Base-by-base conservation (phyloP, 768 basidiomycete genomes). In the Mycena rebaudengoi region DNA sequence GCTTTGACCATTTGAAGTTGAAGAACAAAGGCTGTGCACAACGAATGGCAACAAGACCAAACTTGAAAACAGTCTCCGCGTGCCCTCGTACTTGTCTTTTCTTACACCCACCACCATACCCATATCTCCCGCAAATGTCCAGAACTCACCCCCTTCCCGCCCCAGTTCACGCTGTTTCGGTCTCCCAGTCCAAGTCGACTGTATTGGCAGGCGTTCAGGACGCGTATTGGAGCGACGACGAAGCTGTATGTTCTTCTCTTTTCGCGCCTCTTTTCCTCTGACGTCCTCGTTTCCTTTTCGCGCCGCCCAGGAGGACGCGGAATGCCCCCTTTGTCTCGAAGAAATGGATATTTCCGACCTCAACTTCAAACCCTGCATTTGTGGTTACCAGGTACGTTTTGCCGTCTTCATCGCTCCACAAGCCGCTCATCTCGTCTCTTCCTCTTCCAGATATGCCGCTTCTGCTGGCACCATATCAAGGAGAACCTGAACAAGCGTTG, bases 321-420 rank as follows among this genome's bases (percentile, higher is more conserved):
- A 99, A 73, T 99, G 98, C 80, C 95, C 98, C 44, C 87, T 99
- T 62, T 99, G 98, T 80, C 88, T 98, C 43, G 97, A 99, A 74
- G 96, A 98, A 82, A 95, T 99, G 91, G 98, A 99, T 80, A 88
- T 98, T 69, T 95, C 95, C 50, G 98, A 99, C 86, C 87, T 98
- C 77, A 97, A 97, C 82, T 99, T 99, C 83, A 97, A 96, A 82
- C 98, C 98, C 26, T 99, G 98, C 79, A 89, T 96, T 52, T 99
- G 98, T 79, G 98, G 98, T 64, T 98, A 99, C 80, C 98, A 98
- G 87, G 98, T 92, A 70, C 53, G 56, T 53, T 40, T 60, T 14
- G 29, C 7, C 23, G 45, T 40, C 55, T 29, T 56, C 51, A 33
- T 32, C 52, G 55, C 25, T 40, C 23, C 46, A 25, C 35, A 30